phyloP scores from a whole-genome alignment of 495 filamentous ascomycete genomes.

The Saxispiralis lemnorum region DNA sequence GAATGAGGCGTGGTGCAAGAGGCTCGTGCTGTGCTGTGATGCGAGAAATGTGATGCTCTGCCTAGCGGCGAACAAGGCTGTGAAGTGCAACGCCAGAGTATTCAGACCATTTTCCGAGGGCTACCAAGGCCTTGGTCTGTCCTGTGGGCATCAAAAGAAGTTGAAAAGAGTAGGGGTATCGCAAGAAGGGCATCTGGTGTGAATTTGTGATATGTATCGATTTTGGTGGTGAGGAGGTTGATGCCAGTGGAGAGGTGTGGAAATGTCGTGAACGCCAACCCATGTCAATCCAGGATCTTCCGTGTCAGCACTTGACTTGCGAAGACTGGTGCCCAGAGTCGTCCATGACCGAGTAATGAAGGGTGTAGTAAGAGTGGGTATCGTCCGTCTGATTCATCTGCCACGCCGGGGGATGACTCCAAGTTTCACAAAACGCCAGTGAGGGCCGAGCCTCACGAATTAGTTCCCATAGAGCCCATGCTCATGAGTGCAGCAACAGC shows the following conservation, averaged over 20 bases:
- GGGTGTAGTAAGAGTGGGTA: neutral
- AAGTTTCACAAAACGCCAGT: constrained; percentile 2
- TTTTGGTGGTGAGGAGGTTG: no score
- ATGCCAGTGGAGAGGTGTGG: no score
- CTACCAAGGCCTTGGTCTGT: neutral
- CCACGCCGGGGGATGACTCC: neutral
- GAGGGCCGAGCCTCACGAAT: neutral
- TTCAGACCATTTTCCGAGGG: no score
- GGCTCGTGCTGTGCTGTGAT: no score
- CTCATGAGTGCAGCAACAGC: constrained; percentile 69
- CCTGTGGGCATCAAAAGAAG: constrained; percentile 1
- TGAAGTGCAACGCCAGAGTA: no score
- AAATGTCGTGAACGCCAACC: neutral
- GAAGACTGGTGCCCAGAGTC: constrained; percentile 11
- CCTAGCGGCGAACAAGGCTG: no score
- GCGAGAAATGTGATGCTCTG: no score
- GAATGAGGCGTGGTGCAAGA: no score
- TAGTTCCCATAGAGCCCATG: constrained; percentile 60
- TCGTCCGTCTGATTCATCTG: neutral
- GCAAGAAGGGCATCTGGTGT: no score
- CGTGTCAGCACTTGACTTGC: constrained; percentile 7
- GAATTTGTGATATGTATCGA: neutral
- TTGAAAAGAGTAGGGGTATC: no score
- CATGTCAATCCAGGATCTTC: constrained; percentile 8
- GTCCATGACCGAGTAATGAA: constrained; percentile 7